Evolutionary conservation across 495 filamentous ascomycete species (phyloP).

Genomic region (Chaetomium fimeti): DNA sequence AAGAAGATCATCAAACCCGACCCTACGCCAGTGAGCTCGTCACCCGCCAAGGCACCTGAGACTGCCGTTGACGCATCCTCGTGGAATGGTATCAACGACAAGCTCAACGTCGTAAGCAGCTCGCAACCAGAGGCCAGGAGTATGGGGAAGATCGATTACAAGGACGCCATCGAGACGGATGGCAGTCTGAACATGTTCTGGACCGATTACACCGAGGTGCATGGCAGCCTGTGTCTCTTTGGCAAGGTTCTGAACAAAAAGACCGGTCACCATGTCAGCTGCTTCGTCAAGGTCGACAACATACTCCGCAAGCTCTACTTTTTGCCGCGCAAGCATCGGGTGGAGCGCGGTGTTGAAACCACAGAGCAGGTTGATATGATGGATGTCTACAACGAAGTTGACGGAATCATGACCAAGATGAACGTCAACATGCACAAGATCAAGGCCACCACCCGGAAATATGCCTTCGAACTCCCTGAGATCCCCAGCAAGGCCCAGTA

Average conservation of each 20-base stretch:
- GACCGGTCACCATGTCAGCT: conserved; percentile 74
- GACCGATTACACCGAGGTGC: conserved; percentile 93
- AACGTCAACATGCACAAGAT: conserved; percentile 87
- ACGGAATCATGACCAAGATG: conserved; percentile 76
- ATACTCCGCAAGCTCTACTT: conserved; percentile 92
- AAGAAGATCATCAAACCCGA: conserved; percentile 70
- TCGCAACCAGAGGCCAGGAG: conserved; percentile 56
- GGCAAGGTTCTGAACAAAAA: conserved; percentile 94
- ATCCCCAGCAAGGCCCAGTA: conserved; percentile 89
- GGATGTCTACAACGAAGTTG: conserved; percentile 87
- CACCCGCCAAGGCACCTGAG: conserved; percentile 61
- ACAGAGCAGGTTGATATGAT: conserved; percentile 82
- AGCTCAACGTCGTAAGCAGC: conserved; percentile 76
- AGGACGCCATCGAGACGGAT: conserved; percentile 83
- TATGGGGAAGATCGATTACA: conserved; percentile 75
- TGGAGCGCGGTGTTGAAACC: conserved; percentile 62
- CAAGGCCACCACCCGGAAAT: conserved; percentile 84
- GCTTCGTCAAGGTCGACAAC: conserved; percentile 95
- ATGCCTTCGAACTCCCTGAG: conserved; percentile 87
- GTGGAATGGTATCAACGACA: conserved; percentile 85
- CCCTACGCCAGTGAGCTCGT: conserved; percentile 69
- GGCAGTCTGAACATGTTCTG: conserved; percentile 93
- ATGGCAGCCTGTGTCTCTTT: conserved; percentile 89
- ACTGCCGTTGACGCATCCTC: conserved; percentile 69
- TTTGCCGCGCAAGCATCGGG: conserved; percentile 69